Base-by-base conservation (phyloP, 805 yeast genomes). In the Kodamaea kaohsiungensis region DNA sequence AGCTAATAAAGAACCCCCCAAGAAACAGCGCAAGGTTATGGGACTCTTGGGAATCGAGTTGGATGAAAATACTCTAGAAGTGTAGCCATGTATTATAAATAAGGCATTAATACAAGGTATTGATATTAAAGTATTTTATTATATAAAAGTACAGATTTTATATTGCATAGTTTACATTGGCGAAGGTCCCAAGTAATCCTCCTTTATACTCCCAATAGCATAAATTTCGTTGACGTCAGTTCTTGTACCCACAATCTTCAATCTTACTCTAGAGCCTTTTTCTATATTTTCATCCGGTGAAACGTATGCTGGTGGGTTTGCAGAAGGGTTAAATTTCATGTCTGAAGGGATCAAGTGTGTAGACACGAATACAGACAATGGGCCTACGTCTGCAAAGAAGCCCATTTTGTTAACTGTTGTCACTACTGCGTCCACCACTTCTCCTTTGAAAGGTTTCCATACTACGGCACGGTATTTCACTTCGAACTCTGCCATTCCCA, bases 361-460 rank as follows among this genome's bases (percentile, higher is more conserved):
- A 19, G 97, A 89, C 18, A 95, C 96, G 70, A 95, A 95, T 40
- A 95, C 97, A 19, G 92, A 86, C 68, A 95, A 77, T 13, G 99
- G 99, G 0, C 99, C 99, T 27, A 95, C 99, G 71, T 95, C 98
- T 39, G 96, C 98, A 69, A 95, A 95, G 61, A 95, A 91, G 7
- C 99, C 99, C 87, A 93, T 88, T 66, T 84, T 91, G 70, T 88
- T 91, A 48, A 96, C 98, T 33, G 90, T 89, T 12, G 97, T 89
- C 13, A 95, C 98, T 19, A 93, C 86, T 5, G 96, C 99, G 71
- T 95, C 99, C 22, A 95, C 98, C 7, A 95, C 99, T 72, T 95
- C 99, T 37, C 98, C 99, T 73, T 95, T 95, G 75, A 95, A 95
- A 3, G 99, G 99, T 66, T 93, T 89, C 96, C 97, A 95, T 35